Evolutionary conservation across 371 early-diverging fungal genomes (phyloP).

Genomic region (Saksenaea oblongispora): DNA sequence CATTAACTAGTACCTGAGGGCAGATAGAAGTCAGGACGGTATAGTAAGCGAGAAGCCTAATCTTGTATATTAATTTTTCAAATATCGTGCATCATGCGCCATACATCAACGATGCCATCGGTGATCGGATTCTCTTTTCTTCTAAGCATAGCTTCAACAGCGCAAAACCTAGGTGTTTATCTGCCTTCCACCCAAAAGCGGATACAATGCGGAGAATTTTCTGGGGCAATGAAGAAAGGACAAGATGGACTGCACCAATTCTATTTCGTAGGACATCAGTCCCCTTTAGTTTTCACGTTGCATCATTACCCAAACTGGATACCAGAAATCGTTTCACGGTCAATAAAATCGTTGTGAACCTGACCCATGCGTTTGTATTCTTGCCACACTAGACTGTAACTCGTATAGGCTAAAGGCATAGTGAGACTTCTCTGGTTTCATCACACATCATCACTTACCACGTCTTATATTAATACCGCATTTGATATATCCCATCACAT

Average conservation of each 20-base stretch:
- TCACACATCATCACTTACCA: conserved; percentile 37
- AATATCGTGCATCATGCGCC: neutral
- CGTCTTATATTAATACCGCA: conserved; percentile 64
- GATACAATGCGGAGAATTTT: conserved; percentile 62
- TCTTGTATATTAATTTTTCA: neutral
- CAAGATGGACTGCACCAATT: conserved; percentile 64
- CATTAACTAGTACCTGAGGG: conserved; percentile 43
- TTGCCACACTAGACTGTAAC: conserved; percentile 56
- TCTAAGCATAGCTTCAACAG: conserved; percentile 56
- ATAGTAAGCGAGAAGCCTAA: conserved; percentile 50
- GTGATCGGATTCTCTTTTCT: conserved; percentile 60
- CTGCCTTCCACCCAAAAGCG: conserved; percentile 67
- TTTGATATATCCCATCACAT: conserved; percentile 62
- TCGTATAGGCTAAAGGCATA: conserved; percentile 38
- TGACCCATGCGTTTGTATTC: conserved; percentile 58
- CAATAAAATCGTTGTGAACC: conserved; percentile 46
- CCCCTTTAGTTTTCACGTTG: neutral
- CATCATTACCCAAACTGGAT: conserved; percentile 52
- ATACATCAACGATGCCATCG: conserved; percentile 64
- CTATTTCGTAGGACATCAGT: conserved; percentile 24
- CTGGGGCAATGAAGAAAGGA: conserved; percentile 59
- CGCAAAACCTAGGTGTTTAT: conserved; percentile 65
- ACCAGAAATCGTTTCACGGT: conserved; percentile 52
- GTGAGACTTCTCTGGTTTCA: neutral
- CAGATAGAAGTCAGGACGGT: conserved; percentile 44